Conservation (phyloP, 2,329 filamentous ascomycete genomes). For the Pyricularia grisea region DNA sequence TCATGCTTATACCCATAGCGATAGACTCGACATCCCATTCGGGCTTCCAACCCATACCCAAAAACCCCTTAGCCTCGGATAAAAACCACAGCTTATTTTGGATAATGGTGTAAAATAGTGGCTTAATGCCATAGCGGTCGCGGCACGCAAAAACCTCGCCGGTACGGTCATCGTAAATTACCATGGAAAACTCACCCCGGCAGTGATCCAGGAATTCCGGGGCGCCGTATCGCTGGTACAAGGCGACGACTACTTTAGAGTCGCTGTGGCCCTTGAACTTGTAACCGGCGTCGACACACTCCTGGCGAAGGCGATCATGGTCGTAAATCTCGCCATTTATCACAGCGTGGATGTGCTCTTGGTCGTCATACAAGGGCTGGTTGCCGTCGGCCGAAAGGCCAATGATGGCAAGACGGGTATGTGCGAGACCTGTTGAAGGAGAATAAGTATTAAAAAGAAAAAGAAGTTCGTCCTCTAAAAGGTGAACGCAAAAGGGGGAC, state of each 20-base stretch:
- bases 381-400: conserved; percentile 35
- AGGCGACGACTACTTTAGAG: conserved; percentile 40
- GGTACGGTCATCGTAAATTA: conserved; percentile 35
- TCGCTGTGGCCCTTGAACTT: conserved; percentile 36
- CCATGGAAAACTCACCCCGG: conserved; percentile 44
- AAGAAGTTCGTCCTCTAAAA: too few species aligned
- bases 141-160: conserved; percentile 34
- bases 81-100: conserved; percentile 33
- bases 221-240: conserved; percentile 38
- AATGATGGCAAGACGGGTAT: conserved; percentile 43
- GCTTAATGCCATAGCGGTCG: conserved; percentile 50
- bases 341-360: conserved; percentile 39
- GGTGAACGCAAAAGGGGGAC: neutral
- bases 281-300: conserved; percentile 26
- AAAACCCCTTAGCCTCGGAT: conserved; percentile 44
- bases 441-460: too few species aligned
- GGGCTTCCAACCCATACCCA: conserved; percentile 38
- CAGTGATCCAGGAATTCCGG: conserved; percentile 28
- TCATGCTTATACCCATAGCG: conserved; percentile 29
- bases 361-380: conserved; percentile 33
- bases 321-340: conserved; percentile 52
- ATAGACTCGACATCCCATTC: conserved; percentile 42
- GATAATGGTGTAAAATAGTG: conserved; percentile 38
- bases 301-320: conserved; percentile 30
- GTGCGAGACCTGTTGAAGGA: conserved; percentile 26